Base-by-base conservation (phyloP, 371 early-diverging fungal genomes). In the Circinella umbellata region DNA sequence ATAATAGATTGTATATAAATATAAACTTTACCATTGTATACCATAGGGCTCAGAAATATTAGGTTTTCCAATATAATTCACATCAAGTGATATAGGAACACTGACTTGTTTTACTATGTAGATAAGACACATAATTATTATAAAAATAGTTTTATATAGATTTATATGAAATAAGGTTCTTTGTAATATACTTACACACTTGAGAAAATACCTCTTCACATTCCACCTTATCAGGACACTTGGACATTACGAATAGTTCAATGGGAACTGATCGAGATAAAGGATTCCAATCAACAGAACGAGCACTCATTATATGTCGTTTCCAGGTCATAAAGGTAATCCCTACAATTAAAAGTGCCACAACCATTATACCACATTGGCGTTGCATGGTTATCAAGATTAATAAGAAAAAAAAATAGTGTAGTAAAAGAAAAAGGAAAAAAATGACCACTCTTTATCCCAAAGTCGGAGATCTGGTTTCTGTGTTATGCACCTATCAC, bases 171-270 rank as follows among this genome's bases (percentile, higher is more conserved):
- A 34, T 18, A 18, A 15, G 57, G 17, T 62, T 18, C n/a, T n/a
- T n/a, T n/a, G n/a, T n/a, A n/a, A n/a, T 36, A 18, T 15, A 76
- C 81, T 69, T 75, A 82, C 86, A 80, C 48, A 86, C 84, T 66
- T 76, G 35, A 10, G 66, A 71, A 64, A 84, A 79, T 34, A 76
- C 72, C 5, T 66, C 9, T 51, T 86, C 87, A 59, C 87, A 86
- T 36, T 68, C 63, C 13, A 78, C 71, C 39, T 79, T 78, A 64
- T 86, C 85, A 3, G 87, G 87, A 55, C 85, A 86, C 57, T 78
- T 74, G 54, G 80, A 80, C 87, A 86, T 86, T 53, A 86, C 87
- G 62, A 80, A 82, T 34, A 84, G 69, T 18, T 81, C 85, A 66
- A 80, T 46, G 1, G 67, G 76, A 4, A 79, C 79, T 3, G 79